Base-by-base conservation (phyloP, 2,329 filamentous ascomycete species). In the Penicillium sp. region DNA sequence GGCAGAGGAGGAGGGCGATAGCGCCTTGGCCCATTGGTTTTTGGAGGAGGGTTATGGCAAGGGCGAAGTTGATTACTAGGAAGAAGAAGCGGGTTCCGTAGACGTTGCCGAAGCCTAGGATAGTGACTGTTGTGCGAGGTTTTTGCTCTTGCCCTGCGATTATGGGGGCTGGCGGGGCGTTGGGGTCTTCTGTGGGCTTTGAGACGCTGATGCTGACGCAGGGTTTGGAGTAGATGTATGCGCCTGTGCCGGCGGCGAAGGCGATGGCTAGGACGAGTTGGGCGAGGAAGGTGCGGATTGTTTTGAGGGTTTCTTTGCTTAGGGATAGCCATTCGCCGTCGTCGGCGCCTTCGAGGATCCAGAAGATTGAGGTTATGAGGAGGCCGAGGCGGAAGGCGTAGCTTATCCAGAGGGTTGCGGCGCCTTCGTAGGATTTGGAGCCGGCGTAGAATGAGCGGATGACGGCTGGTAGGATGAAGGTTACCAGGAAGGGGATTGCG, bases 21-120 rank as follows among this genome's bases (percentile, higher is more conserved):
- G 92, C 87, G 46, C 91, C 92, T 54, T 87, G 87, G 48, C 94
- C 94, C 90, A 99, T 95, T 14, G 94, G 94, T 72, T 97, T 97
- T 59, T 93, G 89, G 23, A 97, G 82, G 7, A 97, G 81, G 50
- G 91, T 84, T 53, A 92, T 85, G 1, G 87, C 89, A 8, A 90
- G 81, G 23, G 91, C 81, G 73, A 95, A 86, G 69, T 92, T 91
- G 61, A 91, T 80, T 2, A 92, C 83, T 6, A 97, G 82, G 29
- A 97, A 80, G 62, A 96, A 87, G 75, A 95, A 97, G 24, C 93
- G 88, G 1, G 91, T 89, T 54, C 94, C 94, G 67, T 96, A 88
- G n/a, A 91, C 86, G 68, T 99, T 99, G 60, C 88, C 90, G 74
- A 95, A 97, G 40, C 94, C 94, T 16, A 96, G 83, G 55, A 97